Conservation (phyloP, 495 filamentous ascomycete genomes). For the Terfezia claveryi region DNA sequence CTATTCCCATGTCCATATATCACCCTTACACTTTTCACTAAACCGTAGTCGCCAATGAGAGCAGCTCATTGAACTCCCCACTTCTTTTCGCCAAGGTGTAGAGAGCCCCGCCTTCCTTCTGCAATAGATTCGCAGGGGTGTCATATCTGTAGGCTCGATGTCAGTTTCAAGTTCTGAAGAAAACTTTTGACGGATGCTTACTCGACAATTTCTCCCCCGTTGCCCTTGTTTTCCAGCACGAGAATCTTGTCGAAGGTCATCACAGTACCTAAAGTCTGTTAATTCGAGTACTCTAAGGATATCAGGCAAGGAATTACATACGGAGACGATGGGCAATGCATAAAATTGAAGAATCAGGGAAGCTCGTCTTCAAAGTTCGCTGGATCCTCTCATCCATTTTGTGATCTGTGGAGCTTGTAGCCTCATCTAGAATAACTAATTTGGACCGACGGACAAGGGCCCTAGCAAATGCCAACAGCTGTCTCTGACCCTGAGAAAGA, state of each 20-base stretch:
- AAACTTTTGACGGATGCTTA: background rate
- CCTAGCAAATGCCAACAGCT: conserved; percentile 13
- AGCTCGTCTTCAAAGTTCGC: conserved; percentile 6
- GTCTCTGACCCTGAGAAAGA: conserved; percentile 13
- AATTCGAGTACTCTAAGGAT: background rate
- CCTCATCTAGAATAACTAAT: conserved; percentile 14
- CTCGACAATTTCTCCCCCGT: conserved; percentile 13
- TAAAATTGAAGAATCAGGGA: conserved; percentile 12
- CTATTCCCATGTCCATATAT: no score
- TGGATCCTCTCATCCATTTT: conserved; percentile 14
- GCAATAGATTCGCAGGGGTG: conserved; percentile 10
- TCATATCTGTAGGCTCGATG: conserved; percentile 4
- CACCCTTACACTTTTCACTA: no score
- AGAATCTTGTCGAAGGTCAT: conserved; percentile 14
- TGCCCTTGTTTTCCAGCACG: conserved; percentile 13
- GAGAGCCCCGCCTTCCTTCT: conserved; percentile 8
- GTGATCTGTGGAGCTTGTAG: conserved; percentile 14
- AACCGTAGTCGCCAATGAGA: conserved; percentile 17
- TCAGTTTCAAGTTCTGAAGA: no score
- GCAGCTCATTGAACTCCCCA: conserved; percentile 14
- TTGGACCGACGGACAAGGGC: conserved; percentile 14
- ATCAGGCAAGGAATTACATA: background rate
- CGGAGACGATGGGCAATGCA: conserved; percentile 13
- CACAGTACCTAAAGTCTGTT: conserved; percentile 3
- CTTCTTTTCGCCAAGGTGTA: conserved; percentile 12